Base-by-base conservation (phyloP, 2,329 filamentous ascomycete species). In the Alternaria longipes region DNA sequence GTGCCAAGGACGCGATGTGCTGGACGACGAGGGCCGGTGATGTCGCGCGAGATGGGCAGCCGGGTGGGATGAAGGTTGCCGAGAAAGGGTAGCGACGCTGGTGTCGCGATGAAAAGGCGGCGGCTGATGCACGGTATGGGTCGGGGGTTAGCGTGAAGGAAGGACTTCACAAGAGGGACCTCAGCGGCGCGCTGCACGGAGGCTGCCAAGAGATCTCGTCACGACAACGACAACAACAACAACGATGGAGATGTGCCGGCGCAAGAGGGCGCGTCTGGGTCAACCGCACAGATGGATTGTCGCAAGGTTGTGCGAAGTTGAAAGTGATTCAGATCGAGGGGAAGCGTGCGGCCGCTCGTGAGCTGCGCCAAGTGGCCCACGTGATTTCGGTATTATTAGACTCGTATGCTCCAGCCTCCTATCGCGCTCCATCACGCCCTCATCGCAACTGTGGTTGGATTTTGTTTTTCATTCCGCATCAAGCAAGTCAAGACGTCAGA, bases 111-210 rank as follows among this genome's bases (percentile, higher is more conserved):
- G 62, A 58, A 61, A 60, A 58, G 59, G 54, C 59, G 63, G 63
- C 66, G 67, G 62, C 62, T 64, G 62, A 62, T 64, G 62, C 62
- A 60, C 62, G 62, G 55, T 56, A 59, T 57, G 61, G 56, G 58
- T 52, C 47, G 60, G 59, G 54, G 55, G 60, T 56, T 62, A 59
- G 59, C 55, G 56, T 58, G 59, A 58, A 56, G 65, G 62, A 60
- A 61, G 61, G 62, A 50, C 53, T 58, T 58, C 54, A 56, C 44
- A 41, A 63, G 60, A 50, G 56, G 56, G 57, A 56, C 53, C 44
- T 59, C 52, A 56, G 56, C 44, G 57, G 45, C 51, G 57, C 57
- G 44, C 57, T 59, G 53, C 56, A 59, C 56, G 57, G 51, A 55
- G 47, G 30, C 53, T 53, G 54, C 54, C 59, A 61, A 61, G 59